phyloP scores from a whole-genome alignment of 2,329 filamentous ascomycete genomes.

The Raffaelea arxii region DNA sequence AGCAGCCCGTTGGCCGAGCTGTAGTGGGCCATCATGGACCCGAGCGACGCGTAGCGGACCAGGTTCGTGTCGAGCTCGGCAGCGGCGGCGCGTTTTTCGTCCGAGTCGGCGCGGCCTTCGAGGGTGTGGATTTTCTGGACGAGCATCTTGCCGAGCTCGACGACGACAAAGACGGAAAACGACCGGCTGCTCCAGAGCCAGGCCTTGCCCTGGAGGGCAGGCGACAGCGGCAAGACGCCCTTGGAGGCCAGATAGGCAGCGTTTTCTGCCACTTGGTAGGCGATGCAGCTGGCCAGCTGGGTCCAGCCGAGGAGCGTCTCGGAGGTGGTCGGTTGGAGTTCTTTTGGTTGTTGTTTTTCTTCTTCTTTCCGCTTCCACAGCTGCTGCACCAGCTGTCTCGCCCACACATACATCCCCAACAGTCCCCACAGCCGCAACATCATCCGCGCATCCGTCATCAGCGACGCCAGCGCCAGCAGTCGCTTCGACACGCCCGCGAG shows the following conservation, averaged over 20 bases:
- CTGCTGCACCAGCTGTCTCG: slow-evolving; percentile 34
- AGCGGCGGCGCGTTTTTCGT: slow-evolving; percentile 35
- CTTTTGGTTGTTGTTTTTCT: slow-evolving; percentile 27
- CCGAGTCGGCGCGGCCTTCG: slow-evolving; percentile 21
- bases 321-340: slow-evolving; percentile 23
- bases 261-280: slow-evolving; percentile 78
- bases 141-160: slow-evolving; percentile 62
- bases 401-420: slow-evolving; percentile 63
- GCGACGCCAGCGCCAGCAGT: slow-evolving; percentile 50
- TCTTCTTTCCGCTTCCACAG: not conserved
- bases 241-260: slow-evolving; percentile 66
- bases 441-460: slow-evolving; percentile 62
- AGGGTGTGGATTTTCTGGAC: slow-evolving; percentile 30
- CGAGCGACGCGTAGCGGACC: slow-evolving; percentile 63
- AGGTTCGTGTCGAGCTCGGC: slow-evolving; percentile 55
- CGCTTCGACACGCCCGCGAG: slow-evolving; percentile 17
- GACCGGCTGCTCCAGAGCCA: slow-evolving; percentile 67
- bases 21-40: slow-evolving; percentile 79
- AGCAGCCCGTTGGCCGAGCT: slow-evolving; percentile 54
- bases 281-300: slow-evolving; percentile 57
- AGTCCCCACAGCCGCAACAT: slow-evolving; percentile 70
- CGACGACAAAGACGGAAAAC: slow-evolving; percentile 68
- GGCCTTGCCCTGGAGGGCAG: slow-evolving; percentile 48
- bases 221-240: slow-evolving; percentile 53
- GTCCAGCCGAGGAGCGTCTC: slow-evolving; percentile 48